These are phyloP conservation scores for Thuidium tamariscinum DNA, from an alignment of 225 moss, liverwort and hornwort genomes.

Conservation along the genomic window DNA sequence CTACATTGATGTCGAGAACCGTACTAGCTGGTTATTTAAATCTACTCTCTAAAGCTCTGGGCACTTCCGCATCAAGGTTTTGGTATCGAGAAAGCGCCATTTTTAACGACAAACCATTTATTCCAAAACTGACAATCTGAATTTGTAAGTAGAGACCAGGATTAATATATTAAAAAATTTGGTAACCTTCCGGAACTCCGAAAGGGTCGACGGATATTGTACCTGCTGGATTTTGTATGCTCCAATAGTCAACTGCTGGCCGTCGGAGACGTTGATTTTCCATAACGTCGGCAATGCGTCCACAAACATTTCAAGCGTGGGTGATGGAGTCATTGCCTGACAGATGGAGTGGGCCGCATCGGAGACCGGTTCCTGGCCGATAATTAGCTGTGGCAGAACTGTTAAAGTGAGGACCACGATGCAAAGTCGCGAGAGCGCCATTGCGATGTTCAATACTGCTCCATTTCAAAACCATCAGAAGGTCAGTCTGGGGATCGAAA, in stretches of 20 bases:
- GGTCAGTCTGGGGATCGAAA: background rate
- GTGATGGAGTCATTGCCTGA: constrained; percentile 34
- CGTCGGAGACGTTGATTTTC: background rate
- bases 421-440: background rate
- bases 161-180: background rate
- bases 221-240: constrained; percentile 35
- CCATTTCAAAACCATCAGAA: background rate
- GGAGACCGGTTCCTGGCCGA: constrained; percentile 1
- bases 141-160: background rate
- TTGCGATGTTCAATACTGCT: background rate
- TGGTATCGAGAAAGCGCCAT: no score
- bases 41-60: no score
- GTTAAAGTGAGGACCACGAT: background rate
- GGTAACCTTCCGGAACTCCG: background rate
- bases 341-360: constrained; percentile 5
- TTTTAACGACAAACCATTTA: background rate
- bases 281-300: constrained; percentile 3
- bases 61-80: no score
- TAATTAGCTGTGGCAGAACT: background rate
- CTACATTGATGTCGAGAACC: background rate
- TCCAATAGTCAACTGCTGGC: constrained; percentile 13
- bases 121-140: background rate
- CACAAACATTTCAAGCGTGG: constrained; percentile 31
- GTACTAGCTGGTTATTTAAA: no score
- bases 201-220: background rate